Conservation (phyloP, 139 green algal genomes). For the Asterochloris erici region DNA sequence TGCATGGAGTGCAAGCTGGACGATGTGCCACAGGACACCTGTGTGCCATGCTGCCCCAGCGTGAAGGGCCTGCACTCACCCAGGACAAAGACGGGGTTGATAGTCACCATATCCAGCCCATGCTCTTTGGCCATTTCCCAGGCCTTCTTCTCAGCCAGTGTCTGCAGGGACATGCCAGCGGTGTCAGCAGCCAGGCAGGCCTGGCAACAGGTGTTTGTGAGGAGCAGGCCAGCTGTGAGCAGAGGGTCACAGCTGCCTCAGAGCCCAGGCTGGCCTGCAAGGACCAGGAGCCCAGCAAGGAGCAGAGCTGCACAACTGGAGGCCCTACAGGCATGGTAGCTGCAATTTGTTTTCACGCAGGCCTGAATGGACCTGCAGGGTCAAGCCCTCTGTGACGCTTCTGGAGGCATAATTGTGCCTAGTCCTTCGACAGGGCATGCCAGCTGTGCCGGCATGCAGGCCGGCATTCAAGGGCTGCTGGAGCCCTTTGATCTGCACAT, state of each 20-base stretch:
- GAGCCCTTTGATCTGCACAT: background rate
- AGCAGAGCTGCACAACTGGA: background rate
- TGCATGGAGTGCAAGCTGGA: background rate
- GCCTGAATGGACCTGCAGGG: no score
- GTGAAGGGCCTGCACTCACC: constrained; percentile 19
- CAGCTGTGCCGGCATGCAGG: background rate
- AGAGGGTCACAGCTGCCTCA: background rate
- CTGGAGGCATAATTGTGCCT: no score
- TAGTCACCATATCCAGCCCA: constrained; percentile 60
- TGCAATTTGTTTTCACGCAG: no score
- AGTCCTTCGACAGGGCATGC: no score
- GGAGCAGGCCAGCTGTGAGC: background rate
- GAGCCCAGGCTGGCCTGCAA: background rate
- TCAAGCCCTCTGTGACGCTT: no score
- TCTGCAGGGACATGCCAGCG: background rate
- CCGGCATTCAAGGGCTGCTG: background rate
- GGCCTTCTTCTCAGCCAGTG: constrained; percentile 58
- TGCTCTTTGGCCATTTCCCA: constrained; percentile 56
- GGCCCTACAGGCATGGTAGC: no score
- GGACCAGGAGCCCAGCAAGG: background rate
- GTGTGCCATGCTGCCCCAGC: background rate
- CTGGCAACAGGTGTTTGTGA: background rate
- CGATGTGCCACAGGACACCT: background rate
- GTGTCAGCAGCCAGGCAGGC: background rate
- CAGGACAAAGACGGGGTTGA: constrained; percentile 76